phyloP scores from a whole-genome alignment of 768 basidiomycete species.

The Agaricus subrufescens region DNA sequence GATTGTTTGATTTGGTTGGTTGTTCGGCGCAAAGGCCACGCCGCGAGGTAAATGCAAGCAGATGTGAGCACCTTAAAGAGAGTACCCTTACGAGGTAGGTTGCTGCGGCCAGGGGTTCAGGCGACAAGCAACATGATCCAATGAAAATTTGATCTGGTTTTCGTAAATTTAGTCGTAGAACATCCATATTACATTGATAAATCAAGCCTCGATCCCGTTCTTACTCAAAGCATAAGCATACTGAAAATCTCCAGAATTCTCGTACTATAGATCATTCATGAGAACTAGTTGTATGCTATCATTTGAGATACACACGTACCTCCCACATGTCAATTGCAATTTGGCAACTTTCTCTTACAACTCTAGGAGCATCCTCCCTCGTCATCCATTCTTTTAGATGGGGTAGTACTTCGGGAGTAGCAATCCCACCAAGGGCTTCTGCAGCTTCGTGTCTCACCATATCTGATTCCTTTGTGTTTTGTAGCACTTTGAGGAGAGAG shows the following conservation, averaged over 20 bases:
- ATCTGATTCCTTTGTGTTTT: constrained; percentile 69
- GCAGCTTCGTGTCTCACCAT: constrained; percentile 99
- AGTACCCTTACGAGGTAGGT: too few species aligned
- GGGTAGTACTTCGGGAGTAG: constrained; percentile 85
- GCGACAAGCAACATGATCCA: too few species aligned
- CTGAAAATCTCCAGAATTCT: constrained; percentile 78
- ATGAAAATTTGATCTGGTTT: background rate
- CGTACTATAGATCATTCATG: constrained; percentile 44
- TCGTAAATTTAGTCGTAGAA: background rate
- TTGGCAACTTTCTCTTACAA: constrained; percentile 94
- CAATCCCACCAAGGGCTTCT: constrained; percentile 97
- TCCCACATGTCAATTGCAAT: constrained; percentile 98
- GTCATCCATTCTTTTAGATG: constrained; percentile 82
- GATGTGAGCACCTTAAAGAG: too few species aligned
- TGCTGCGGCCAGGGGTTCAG: too few species aligned
- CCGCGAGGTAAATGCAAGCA: too few species aligned
- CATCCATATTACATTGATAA: background rate
- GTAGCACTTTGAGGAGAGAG: constrained; percentile 73
- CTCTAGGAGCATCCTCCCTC: constrained; percentile 73
- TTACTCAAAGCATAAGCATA: constrained; percentile 39
- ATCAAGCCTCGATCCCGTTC: background rate
- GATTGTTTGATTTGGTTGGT: too few species aligned
- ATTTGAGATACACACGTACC: constrained; percentile 38
- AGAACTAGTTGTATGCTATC: background rate
- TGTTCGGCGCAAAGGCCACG: too few species aligned